phyloP scores from a whole-genome alignment of 2,329 filamentous ascomycete species.

The Zalaria sp. region DNA sequence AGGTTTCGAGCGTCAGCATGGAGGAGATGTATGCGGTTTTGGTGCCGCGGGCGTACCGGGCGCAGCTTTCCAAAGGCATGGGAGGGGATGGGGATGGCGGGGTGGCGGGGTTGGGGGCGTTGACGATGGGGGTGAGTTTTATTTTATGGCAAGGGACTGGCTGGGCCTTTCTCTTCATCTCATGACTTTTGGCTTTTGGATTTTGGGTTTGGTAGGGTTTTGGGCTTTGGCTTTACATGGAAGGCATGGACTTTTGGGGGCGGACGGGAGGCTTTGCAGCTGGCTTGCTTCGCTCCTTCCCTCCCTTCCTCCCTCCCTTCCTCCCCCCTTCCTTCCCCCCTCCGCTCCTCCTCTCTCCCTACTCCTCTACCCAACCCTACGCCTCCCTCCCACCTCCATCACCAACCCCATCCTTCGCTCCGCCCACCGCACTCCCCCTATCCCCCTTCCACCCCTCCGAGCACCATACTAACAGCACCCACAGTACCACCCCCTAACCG shows the following conservation, averaged over 20 bases:
- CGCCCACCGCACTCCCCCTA: constrained; percentile 74
- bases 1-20: not conserved
- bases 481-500: constrained; percentile 71
- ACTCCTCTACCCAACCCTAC: not conserved
- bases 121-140: constrained; percentile 19
- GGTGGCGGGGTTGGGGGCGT: constrained; percentile 16
- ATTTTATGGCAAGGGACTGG: not conserved
- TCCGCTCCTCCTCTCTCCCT: no score
- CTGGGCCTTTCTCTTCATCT: no score
- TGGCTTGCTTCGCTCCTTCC: no score
- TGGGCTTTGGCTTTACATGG: no score
- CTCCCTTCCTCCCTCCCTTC: no score
- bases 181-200: no score
- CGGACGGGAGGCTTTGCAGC: no score
- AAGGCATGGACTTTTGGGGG: no score
- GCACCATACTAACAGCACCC: not conserved
- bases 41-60: constrained; percentile 18
- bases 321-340: no score
- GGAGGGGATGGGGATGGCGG: constrained; percentile 4
- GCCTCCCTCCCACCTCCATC: not conserved
- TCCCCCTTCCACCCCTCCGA: constrained; percentile 59
- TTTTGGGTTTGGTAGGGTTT: no score
- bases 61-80: constrained; percentile 11
- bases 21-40: constrained; percentile 18
- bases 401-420: not conserved